These are phyloP conservation scores for Batkoa obscura DNA, from an alignment of 371 early-diverging fungal genomes.

Conservation along the genomic window DNA sequence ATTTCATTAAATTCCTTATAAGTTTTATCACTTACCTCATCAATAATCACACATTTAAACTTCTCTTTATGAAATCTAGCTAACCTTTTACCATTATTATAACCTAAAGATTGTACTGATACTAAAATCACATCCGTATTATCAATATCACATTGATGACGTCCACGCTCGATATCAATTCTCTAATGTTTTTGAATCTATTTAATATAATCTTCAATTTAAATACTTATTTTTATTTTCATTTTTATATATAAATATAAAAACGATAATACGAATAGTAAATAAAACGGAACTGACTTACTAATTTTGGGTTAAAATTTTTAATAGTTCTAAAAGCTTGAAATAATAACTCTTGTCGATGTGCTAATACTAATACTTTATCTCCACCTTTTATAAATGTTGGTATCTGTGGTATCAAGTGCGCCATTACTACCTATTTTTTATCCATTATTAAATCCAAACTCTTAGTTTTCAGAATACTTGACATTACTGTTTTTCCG, in stretches of 20 bases:
- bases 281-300: conserved; percentile 10
- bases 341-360: conserved; percentile 64
- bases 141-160: conserved; percentile 23
- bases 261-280: background rate
- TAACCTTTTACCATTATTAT: conserved; percentile 24
- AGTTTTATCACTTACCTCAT: conserved; percentile 26
- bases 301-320: conserved; percentile 27
- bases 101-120: conserved; percentile 55
- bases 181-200: conserved; percentile 11
- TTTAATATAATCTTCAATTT: background rate
- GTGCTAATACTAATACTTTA: conserved; percentile 65
- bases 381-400: conserved; percentile 36
- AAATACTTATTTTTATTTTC: background rate
- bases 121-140: conserved; percentile 52
- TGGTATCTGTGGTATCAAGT: conserved; percentile 50
- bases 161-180: conserved; percentile 47
- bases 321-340: conserved; percentile 56
- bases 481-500: conserved; percentile 55
- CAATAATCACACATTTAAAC: conserved; percentile 80
- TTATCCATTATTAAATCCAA: background rate
- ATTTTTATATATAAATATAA: background rate
- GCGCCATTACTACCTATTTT: conserved; percentile 53
- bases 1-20: background rate
- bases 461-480: background rate
- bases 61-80: conserved; percentile 38